phyloP scores from a whole-genome alignment of 1,139 yeast species.

The Kodamaea suecica region DNA sequence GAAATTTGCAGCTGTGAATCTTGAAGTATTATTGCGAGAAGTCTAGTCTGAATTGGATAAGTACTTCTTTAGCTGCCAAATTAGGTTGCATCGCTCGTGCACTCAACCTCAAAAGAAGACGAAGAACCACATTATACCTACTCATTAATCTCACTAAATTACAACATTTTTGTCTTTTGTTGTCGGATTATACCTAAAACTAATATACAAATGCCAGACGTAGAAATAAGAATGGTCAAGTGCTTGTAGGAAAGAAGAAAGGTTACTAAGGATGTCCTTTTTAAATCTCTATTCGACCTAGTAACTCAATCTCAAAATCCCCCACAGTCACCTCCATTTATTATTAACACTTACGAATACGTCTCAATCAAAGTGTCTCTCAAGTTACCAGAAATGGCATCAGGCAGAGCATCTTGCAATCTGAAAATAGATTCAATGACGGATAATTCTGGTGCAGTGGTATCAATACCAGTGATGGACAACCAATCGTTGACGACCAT shows the following conservation, averaged over 20 bases:
- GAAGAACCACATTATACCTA: not conserved
- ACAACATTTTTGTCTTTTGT: not conserved
- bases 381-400: constrained; percentile 74
- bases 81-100: no score
- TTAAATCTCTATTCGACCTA: no score
- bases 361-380: constrained; percentile 92
- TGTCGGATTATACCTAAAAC: constrained; percentile 4
- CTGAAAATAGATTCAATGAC: constrained; percentile 95
- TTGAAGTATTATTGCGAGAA: no score
- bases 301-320: no score
- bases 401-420: constrained; percentile 85
- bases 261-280: no score
- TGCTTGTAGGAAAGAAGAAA: no score
- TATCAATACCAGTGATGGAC: constrained; percentile 94
- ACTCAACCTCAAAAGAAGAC: no score
- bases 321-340: not conserved
- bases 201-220: constrained; percentile 7
- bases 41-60: no score
- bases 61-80: no score
- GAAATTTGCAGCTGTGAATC: no score
- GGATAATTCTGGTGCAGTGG: constrained; percentile 97
- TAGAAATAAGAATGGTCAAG: no score
- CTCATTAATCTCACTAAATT: not conserved
- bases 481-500: constrained; percentile 98
- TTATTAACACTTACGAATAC: constrained; percentile 36